phyloP scores from a whole-genome alignment of 768 basidiomycete species.

The Podaxis mareebaensis region DNA sequence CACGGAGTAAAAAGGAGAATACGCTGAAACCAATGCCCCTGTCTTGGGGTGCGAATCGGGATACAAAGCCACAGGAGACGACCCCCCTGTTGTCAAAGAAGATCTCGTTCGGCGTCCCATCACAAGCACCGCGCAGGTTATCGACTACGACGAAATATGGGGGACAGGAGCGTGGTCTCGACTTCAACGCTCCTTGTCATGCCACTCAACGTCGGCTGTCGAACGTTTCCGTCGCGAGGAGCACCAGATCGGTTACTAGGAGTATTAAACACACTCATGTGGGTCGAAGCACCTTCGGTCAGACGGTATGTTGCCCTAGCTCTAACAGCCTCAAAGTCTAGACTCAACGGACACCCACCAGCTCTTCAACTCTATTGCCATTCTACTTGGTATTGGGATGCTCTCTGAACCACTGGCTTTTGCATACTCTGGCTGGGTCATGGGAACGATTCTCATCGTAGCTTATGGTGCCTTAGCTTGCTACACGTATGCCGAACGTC shows the following conservation, averaged over 20 bases:
- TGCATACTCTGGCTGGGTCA: slow-evolving; percentile 87
- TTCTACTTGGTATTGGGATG: slow-evolving; percentile 86
- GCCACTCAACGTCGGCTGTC: slow-evolving; percentile 36
- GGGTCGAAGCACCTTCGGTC: slow-evolving; percentile 72
- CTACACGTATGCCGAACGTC: slow-evolving; percentile 68
- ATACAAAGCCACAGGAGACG: slow-evolving; percentile 21
- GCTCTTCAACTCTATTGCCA: slow-evolving; percentile 90
- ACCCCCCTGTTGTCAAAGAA: slow-evolving; percentile 44
- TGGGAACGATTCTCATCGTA: slow-evolving; percentile 71
- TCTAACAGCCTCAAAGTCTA: background rate
- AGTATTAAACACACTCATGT: slow-evolving; percentile 34
- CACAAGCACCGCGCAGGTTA: slow-evolving; percentile 1
- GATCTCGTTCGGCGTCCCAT: slow-evolving; percentile 21
- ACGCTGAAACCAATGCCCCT: background rate
- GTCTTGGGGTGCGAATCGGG: background rate
- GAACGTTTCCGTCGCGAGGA: slow-evolving; percentile 20
- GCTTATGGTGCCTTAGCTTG: slow-evolving; percentile 81
- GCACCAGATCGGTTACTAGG: slow-evolving; percentile 18
- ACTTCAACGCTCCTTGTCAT: slow-evolving; percentile 22
- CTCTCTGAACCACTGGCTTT: slow-evolving; percentile 90
- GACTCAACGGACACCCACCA: slow-evolving; percentile 26
- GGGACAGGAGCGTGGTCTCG: slow-evolving; percentile 13
- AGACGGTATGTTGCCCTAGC: slow-evolving; percentile 51
- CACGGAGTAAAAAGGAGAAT: no score
- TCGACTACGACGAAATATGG: slow-evolving; percentile 2